phyloP scores from a whole-genome alignment of 2,329 filamentous ascomycete genomes.

The Pseudodiploospora longispora region DNA sequence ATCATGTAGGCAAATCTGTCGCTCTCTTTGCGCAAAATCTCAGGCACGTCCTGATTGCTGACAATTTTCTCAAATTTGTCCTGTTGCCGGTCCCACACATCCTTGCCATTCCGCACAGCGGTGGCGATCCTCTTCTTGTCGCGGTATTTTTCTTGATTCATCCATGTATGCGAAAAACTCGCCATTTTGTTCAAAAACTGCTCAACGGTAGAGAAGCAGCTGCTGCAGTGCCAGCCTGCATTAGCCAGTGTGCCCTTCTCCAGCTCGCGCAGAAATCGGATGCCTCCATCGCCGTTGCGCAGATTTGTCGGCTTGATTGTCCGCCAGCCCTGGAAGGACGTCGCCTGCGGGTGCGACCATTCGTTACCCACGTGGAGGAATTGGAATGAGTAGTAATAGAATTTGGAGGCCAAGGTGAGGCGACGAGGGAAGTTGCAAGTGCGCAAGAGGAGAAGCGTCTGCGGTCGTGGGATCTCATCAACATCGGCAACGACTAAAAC shows the following conservation, averaged over 20 bases:
- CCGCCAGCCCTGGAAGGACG: slow-evolving; percentile 34
- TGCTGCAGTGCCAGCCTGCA: slow-evolving; percentile 55
- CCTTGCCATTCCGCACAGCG: slow-evolving; percentile 41
- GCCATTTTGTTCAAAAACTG: slow-evolving; percentile 49
- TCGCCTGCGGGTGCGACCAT: slow-evolving; percentile 54
- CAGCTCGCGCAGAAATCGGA: slow-evolving; percentile 28
- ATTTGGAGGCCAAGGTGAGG: slow-evolving; percentile 41
- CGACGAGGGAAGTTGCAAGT: slow-evolving; percentile 45
- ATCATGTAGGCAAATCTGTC: slow-evolving; percentile 38
- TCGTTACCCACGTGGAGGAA: slow-evolving; percentile 31
- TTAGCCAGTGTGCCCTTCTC: slow-evolving; percentile 39
- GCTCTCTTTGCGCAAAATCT: slow-evolving; percentile 31
- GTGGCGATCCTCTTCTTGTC: slow-evolving; percentile 41
- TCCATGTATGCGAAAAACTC: slow-evolving; percentile 46
- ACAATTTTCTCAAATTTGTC: slow-evolving; percentile 42
- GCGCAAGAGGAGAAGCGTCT: slow-evolving; percentile 38
- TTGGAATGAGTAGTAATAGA: slow-evolving; percentile 53
- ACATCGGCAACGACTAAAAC: slow-evolving; percentile 53
- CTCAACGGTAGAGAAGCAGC: slow-evolving; percentile 48
- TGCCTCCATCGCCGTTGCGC: slow-evolving; percentile 37
- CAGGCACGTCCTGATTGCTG: slow-evolving; percentile 44
- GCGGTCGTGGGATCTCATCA: slow-evolving; percentile 50
- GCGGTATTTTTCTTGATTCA: slow-evolving; percentile 42
- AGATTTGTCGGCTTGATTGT: slow-evolving; percentile 49
- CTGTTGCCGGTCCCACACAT: slow-evolving; percentile 44